A percentile compares a stretch with the other conserved stretches of the same genome.
Evolutionary conservation across 2,329 filamentous ascomycete genomes (phyloP).

Genomic region (Pseudogymnoascus sp.): DNA sequence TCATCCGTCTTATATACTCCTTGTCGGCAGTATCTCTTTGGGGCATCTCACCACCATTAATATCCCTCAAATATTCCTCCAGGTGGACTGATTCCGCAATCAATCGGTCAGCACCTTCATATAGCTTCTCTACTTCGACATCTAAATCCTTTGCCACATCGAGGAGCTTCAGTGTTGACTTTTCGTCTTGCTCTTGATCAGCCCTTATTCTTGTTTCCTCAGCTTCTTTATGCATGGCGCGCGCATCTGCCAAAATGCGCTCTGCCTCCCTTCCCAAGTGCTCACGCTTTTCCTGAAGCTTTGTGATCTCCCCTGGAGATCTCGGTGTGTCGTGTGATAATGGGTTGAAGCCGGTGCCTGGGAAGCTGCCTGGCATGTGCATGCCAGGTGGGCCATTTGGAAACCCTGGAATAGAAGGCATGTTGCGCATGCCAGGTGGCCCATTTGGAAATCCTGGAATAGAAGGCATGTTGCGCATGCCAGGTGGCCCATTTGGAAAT

Average conservation of each 20-base stretch:
- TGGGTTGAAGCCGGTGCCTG: not conserved
- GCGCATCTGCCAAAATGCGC: not conserved
- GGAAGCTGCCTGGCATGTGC: not conserved
- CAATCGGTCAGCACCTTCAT: not conserved
- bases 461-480: not conserved
- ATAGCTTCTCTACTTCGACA: not conserved
- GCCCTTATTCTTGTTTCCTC: not conserved
- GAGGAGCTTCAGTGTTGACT: not conserved
- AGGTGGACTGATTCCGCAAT: not conserved
- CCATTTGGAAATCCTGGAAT: not conserved
- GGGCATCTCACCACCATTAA: not conserved
- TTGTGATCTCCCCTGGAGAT: not conserved
- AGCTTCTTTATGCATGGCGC: not conserved
- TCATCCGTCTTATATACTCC: constrained; percentile 2
- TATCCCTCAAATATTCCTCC: not conserved
- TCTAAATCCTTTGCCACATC: not conserved
- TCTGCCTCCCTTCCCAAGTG: constrained; percentile 1
- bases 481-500: not conserved
- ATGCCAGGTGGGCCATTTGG: not conserved
- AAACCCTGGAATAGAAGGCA: not conserved
- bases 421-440: not conserved
- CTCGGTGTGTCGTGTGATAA: not conserved
- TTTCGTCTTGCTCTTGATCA: not conserved
- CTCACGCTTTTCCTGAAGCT: not conserved
- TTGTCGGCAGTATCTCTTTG: not conserved